These are phyloP conservation scores for Cupressus sempervirens DNA, from an alignment of 75 land plant genomes.

Conservation along the genomic window DNA sequence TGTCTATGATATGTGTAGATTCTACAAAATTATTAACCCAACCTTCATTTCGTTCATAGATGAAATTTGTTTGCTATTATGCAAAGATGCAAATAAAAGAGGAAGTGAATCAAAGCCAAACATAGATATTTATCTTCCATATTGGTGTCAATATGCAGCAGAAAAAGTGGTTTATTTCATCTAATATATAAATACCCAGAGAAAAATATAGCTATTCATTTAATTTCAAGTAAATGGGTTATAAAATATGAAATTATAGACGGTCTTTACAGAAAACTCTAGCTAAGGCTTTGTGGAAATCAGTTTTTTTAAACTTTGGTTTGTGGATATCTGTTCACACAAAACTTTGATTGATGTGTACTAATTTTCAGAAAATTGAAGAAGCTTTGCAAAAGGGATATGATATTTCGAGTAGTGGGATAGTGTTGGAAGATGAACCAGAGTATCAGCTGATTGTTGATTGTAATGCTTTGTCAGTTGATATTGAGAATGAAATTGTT, in stretches of 20 bases:
- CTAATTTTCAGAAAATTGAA: constrained; percentile 81
- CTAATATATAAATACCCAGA: too few relatives aligned
- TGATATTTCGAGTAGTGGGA: constrained; percentile 34
- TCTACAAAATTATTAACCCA: too few relatives aligned
- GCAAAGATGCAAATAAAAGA: too few relatives aligned
- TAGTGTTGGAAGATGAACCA: constrained; percentile 89
- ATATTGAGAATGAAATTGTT: constrained; percentile 91
- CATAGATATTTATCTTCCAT: too few relatives aligned
- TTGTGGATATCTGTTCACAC: neutral
- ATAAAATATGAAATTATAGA: neutral
- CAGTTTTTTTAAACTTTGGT: neutral
- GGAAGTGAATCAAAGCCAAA: too few relatives aligned
- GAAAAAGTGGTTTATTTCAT: too few relatives aligned
- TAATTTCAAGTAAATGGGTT: neutral
- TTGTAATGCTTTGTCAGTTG: constrained; percentile 91
- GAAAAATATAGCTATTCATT: too few relatives aligned
- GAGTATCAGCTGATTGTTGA: constrained; percentile 96
- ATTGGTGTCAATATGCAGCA: too few relatives aligned
- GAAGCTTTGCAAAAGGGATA: constrained; percentile 68
- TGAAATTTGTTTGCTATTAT: too few relatives aligned
- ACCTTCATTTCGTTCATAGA: too few relatives aligned
- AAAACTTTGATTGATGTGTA: neutral
- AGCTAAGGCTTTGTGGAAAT: neutral
- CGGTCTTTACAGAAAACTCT: neutral
- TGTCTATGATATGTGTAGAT: too few relatives aligned